Conservation (phyloP, 345 rosid species). For the Gossypium herbaceum region DNA sequence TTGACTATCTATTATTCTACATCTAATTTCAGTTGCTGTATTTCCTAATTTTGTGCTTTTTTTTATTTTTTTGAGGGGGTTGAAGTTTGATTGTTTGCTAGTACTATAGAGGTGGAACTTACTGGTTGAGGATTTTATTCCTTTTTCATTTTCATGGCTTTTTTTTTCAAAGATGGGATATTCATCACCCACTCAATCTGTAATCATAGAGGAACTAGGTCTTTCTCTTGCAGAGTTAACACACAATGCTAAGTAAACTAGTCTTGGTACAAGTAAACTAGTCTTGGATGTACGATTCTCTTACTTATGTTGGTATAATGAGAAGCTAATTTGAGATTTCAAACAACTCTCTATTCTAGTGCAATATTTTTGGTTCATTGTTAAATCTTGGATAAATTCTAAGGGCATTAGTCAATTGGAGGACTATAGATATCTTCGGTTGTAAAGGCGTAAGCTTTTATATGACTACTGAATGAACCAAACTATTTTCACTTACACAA, state of each 20-base stretch:
- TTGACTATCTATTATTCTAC: too few species aligned
- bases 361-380: slow-evolving; percentile 14
- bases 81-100: too few species aligned
- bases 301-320: neutral
- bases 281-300: neutral
- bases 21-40: too few species aligned
- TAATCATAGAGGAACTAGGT: neutral
- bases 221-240: neutral
- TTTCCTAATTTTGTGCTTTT: too few species aligned
- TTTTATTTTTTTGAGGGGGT: too few species aligned
- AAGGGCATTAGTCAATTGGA: slow-evolving; percentile 35
- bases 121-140: neutral
- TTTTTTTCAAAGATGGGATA: neutral
- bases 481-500: neutral
- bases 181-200: neutral
- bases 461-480: neutral
- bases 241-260: neutral
- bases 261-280: neutral
- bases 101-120: neutral
- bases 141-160: neutral
- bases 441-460: slow-evolving; percentile 20
- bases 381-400: slow-evolving; percentile 33
- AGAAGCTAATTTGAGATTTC: neutral
- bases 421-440: slow-evolving; percentile 31
- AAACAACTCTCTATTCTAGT: neutral